These are phyloP conservation scores for Cutaneotrichosporon cavernicola DNA, from an alignment of 1,284 basidiomycete genomes.

Conservation along the genomic window DNA sequence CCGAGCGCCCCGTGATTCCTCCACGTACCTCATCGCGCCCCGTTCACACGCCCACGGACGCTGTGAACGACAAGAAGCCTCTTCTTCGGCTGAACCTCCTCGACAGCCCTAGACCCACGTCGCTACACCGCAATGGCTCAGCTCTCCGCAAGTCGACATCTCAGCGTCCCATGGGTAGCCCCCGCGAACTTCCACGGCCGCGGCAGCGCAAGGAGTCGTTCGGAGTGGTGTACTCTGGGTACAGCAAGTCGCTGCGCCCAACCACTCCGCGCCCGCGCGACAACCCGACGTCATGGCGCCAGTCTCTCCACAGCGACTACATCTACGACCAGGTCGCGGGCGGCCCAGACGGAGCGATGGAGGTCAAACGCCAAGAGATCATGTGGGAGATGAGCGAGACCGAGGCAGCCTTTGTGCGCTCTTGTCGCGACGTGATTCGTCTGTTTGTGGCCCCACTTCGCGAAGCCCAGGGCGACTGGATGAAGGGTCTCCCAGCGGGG, in stretches of 20 bases:
- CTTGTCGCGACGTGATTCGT: constrained; percentile 63
- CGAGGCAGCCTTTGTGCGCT: constrained; percentile 67
- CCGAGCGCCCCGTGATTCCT: constrained; percentile 15
- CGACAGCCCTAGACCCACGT: constrained; percentile 1
- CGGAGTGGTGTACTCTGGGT: constrained; percentile 41
- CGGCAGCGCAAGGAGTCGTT: constrained; percentile 39
- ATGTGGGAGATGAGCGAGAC: constrained; percentile 67
- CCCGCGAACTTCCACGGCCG: constrained; percentile 36
- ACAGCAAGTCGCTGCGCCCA: constrained; percentile 34
- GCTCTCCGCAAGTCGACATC: constrained; percentile 17
- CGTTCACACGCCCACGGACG: neutral
- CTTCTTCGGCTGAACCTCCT: neutral
- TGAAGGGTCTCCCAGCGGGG: constrained; percentile 68
- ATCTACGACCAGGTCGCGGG: constrained; percentile 28
- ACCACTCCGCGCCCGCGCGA: constrained; percentile 5
- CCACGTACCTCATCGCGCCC: constrained; percentile 13
- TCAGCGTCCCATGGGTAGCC: constrained; percentile 16
- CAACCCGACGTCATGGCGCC: constrained; percentile 34
- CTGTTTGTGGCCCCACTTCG: constrained; percentile 74
- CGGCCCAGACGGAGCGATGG: constrained; percentile 53
- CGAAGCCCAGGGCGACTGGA: constrained; percentile 61
- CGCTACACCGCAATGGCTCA: constrained; percentile 9
- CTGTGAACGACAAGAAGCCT: neutral
- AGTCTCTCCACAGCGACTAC: constrained; percentile 30
- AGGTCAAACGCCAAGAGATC: constrained; percentile 65